These are phyloP conservation scores for Aspergillus phoenicis DNA, from an alignment of 2,329 filamentous ascomycete genomes.

Conservation along the genomic window DNA sequence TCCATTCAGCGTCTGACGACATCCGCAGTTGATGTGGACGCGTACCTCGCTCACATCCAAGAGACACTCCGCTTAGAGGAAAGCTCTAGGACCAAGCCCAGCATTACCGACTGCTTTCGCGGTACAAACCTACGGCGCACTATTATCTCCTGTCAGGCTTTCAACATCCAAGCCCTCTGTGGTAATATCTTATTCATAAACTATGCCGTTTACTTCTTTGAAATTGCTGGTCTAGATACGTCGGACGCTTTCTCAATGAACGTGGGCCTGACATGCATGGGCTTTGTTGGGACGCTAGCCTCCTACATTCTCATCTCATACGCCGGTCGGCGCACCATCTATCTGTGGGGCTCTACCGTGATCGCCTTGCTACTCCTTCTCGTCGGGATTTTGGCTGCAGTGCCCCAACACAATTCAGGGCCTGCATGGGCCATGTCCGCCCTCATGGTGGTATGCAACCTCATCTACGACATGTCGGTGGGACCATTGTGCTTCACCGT, in stretches of 20 bases:
- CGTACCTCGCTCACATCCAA: constrained; percentile 8
- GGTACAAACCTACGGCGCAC: constrained; percentile 9
- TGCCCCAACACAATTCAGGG: constrained; percentile 32
- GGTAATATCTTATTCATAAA: constrained; percentile 13
- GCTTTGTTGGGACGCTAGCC: constrained; percentile 11
- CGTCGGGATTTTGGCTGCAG: constrained; percentile 42
- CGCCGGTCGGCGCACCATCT: constrained; percentile 12
- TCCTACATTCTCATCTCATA: constrained; percentile 13
- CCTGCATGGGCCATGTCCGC: constrained; percentile 44
- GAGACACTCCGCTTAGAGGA: constrained; percentile 13
- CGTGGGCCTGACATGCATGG: constrained; percentile 12
- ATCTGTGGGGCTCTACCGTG: constrained; percentile 33
- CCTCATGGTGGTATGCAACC: constrained; percentile 27
- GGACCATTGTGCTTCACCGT: constrained; percentile 56
- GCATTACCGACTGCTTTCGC: constrained; percentile 12
- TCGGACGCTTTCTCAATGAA: constrained; percentile 18
- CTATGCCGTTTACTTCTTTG: constrained; percentile 16
- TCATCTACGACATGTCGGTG: constrained; percentile 48
- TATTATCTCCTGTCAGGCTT: constrained; percentile 14
- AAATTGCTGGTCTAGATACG: constrained; percentile 12
- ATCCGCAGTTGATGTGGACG: constrained; percentile 11
- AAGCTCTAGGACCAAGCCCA: background rate
- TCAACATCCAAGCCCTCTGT: constrained; percentile 15
- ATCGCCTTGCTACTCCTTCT: constrained; percentile 39
- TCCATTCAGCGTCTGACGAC: constrained; percentile 45